Evolutionary conservation across 441 rosid species (phyloP).

Genomic region (Populus hybrid): DNA sequence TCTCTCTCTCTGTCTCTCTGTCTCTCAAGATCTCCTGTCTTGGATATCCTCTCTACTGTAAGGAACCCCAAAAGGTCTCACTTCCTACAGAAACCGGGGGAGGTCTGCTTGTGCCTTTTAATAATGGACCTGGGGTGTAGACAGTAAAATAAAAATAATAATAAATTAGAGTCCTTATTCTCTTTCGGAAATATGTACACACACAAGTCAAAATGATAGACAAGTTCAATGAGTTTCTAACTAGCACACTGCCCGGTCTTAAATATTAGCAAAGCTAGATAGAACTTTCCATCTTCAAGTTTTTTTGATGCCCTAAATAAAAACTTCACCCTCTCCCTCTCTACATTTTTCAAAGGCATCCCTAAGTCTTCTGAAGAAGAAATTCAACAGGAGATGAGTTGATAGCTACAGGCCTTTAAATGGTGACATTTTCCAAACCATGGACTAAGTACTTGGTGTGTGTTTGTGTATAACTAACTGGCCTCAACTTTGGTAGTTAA

Average conservation of each 20-base stretch:
- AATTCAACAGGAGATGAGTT: conserved; percentile 20
- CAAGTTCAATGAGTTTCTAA: conserved; percentile 28
- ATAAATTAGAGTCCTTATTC: not conserved
- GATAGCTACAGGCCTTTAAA: conserved; percentile 27
- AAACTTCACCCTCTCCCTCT: conserved; percentile 1
- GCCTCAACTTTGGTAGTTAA: conserved; percentile 24
- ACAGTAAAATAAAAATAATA: not conserved
- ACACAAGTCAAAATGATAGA: conserved; percentile 44
- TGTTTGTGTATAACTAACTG: conserved; percentile 24
- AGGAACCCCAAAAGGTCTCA: conserved; percentile 7
- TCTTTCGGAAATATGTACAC: not conserved
- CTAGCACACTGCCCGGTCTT: not conserved
- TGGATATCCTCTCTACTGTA: not conserved
- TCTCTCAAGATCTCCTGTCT: not conserved
- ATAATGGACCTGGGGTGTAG: not conserved
- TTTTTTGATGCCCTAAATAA: not conserved
- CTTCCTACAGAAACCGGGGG: conserved; percentile 15
- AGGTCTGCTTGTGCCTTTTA: conserved; percentile 25
- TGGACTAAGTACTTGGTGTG: conserved; percentile 21
- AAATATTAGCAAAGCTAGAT: conserved; percentile 10
- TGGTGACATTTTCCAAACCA: conserved; percentile 49
- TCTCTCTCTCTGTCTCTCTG: too few species aligned
- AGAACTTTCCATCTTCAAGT: conserved; percentile 32
- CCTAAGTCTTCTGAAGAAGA: conserved; percentile 23
- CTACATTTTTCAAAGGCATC: conserved; percentile 26